Evolutionary conservation across 2,329 filamentous ascomycete species (phyloP), one percentile per base, ranked within the genome.

Genomic region (Epichloe glyceriae): DNA sequence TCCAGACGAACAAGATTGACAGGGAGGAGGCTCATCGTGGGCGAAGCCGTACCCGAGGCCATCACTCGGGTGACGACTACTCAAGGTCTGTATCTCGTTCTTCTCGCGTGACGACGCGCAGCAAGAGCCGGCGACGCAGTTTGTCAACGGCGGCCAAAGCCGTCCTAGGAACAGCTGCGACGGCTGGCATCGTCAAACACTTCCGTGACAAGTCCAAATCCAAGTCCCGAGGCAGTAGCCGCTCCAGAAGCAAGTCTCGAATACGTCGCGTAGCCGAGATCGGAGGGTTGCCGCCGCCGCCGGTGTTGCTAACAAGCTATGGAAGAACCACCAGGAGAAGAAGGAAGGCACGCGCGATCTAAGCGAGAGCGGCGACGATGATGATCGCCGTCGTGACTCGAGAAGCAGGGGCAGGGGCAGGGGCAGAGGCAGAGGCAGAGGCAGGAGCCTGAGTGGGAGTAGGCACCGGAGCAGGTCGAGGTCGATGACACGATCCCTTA

Each of bases 311-410:
- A 76, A 75, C 58, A 81, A 80, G 61, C 60, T 82, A 20, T 83
- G 79, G 65, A 78, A 83, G 63, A 73, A 71, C 46, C 75, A 74
- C 56, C 74, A 79, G 64, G 75, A 80, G 11, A 82, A 80, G 72
- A 77, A 80, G 61, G 75, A 79, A 51, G 65, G 61, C 40, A 66
- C 69, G 53, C 62, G 63, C 43, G 61, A 67, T 10, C 56, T 57
- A 33, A 59, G 56, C 39, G 56, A 55, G 42, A 64, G 62, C 47
- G 61, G 64, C 37, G 68, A 70, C 39, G 65, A 65, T 44, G 64
- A 66, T 45, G 62, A 68, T 55, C 57, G 62, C 53, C 62, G 65
- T 61, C 64, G 60, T 20, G 40, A 37, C 48, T 65, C 63, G 47
- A 62, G 62, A 45, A 61, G 57, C 56, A 64, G 62, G 10, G 8